Evolutionary conservation across 345 rosid species (phyloP).

Genomic region (Gossypium turneri): DNA sequence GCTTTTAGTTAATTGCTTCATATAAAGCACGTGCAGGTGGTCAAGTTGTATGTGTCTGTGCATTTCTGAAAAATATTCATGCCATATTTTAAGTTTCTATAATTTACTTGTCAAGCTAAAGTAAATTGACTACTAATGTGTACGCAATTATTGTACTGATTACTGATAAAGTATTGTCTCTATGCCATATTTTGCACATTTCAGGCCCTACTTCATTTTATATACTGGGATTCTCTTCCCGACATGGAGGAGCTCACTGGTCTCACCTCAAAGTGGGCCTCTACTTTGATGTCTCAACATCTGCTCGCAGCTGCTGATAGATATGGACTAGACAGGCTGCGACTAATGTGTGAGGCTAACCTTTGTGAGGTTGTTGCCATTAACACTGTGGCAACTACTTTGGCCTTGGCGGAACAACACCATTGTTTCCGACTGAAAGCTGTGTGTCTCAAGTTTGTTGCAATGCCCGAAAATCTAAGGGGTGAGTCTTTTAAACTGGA

Average conservation of each 20-base stretch:
- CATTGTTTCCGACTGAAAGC: constrained; percentile 55
- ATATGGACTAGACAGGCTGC: constrained; percentile 58
- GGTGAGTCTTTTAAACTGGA: constrained; percentile 23
- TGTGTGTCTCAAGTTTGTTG: constrained; percentile 56
- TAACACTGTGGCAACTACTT: constrained; percentile 59
- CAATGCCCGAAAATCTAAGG: constrained; percentile 50
- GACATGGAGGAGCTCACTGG: constrained; percentile 59
- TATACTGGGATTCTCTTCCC: constrained; percentile 57
- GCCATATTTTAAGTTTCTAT: background rate
- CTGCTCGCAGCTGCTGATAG: constrained; percentile 67
- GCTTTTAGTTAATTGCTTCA: constrained; percentile 1
- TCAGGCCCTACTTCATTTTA: constrained; percentile 60
- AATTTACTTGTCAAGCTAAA: background rate
- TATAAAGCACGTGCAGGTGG: background rate
- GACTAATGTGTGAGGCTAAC: constrained; percentile 43
- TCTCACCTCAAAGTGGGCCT: constrained; percentile 51
- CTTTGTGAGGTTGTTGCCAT: constrained; percentile 57
- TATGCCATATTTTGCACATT: constrained; percentile 3
- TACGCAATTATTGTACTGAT: background rate
- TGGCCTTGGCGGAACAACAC: constrained; percentile 70
- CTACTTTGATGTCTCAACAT: constrained; percentile 64
- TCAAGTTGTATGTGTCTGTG: background rate
- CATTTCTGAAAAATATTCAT: background rate
- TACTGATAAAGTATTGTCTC: background rate
- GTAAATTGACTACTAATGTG: background rate